These are phyloP conservation scores for Cavenderia fasciculata DNA, from an alignment of 78 protist species.

Conservation along the genomic window DNA sequence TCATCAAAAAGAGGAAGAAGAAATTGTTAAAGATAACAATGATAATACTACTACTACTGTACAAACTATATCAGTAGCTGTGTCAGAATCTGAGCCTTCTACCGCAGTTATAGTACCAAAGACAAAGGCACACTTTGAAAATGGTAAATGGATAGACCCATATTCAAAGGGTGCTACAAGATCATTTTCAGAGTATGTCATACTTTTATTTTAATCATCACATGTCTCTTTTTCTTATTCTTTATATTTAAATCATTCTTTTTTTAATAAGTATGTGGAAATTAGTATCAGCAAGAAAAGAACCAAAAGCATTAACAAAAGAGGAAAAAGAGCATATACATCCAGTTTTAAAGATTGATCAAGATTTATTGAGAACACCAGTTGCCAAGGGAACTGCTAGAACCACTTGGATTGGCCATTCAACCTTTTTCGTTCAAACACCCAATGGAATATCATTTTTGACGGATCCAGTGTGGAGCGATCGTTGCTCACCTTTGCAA, in stretches of 20 bases:
- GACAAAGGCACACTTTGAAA: constrained; percentile 1
- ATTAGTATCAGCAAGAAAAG: neutral
- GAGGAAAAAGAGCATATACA: constrained; percentile 15
- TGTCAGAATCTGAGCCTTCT: neutral
- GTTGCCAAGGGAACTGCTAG: neutral
- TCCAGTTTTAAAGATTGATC: constrained; percentile 25
- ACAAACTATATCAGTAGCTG: neutral
- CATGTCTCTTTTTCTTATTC: neutral
- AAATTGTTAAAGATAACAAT: no score
- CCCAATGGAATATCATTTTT: constrained; percentile 63
- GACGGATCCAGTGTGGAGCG: constrained; percentile 74
- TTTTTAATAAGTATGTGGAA: neutral
- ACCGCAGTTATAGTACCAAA: no score
- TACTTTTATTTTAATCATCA: neutral
- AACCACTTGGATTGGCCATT: constrained; percentile 76
- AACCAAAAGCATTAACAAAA: constrained; percentile 24
- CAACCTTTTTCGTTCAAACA: constrained; percentile 60
- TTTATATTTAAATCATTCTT: neutral
- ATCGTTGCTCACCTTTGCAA: constrained; percentile 56
- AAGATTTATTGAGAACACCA: neutral
- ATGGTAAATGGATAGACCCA: constrained; percentile 47
- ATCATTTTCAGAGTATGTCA: constrained; percentile 6
- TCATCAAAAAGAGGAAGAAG: no score
- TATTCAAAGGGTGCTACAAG: neutral
- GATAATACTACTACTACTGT: no score